Conservation (phyloP, 1,139 yeast genomes). For the Sugiyamaella novakii region DNA sequence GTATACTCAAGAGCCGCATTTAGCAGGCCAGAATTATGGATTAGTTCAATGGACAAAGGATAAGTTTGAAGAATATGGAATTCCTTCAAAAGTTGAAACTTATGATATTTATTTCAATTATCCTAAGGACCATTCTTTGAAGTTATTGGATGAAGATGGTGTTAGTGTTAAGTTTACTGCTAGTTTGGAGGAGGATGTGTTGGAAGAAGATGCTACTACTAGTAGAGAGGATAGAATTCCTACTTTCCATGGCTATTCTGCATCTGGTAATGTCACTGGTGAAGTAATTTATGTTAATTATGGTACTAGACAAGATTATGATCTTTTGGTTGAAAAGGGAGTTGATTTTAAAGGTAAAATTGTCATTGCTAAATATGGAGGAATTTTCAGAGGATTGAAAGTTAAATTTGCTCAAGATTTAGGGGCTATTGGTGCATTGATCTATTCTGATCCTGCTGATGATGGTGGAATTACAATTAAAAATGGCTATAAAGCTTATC, state of each 20-base stretch:
- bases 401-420: slow-evolving; percentile 67
- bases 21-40: slow-evolving; percentile 68
- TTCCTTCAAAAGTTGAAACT: slow-evolving; percentile 54
- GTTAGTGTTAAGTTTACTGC: slow-evolving; percentile 57
- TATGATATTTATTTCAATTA: slow-evolving; percentile 64
- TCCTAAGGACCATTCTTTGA: slow-evolving; percentile 58
- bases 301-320: slow-evolving; percentile 60
- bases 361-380: slow-evolving; percentile 62
- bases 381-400: slow-evolving; percentile 64
- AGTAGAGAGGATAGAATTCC: slow-evolving; percentile 50
- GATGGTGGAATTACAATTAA: slow-evolving; percentile 53
- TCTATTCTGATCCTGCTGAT: slow-evolving; percentile 69
- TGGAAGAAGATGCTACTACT: slow-evolving; percentile 72
- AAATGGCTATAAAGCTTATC: slow-evolving; percentile 60
- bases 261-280: slow-evolving; percentile 65
- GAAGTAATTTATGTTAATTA: slow-evolving; percentile 61
- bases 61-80: slow-evolving; percentile 65
- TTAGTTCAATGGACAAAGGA: slow-evolving; percentile 67
- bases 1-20: slow-evolving; percentile 64
- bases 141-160: slow-evolving; percentile 44
- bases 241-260: slow-evolving; percentile 70
- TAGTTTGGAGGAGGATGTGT: slow-evolving; percentile 66
- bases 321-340: slow-evolving; percentile 47
- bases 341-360: slow-evolving; percentile 56
- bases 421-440: slow-evolving; percentile 61